Conservation (phyloP, 2,329 filamentous ascomycete species). For the Fusarium graminum region DNA sequence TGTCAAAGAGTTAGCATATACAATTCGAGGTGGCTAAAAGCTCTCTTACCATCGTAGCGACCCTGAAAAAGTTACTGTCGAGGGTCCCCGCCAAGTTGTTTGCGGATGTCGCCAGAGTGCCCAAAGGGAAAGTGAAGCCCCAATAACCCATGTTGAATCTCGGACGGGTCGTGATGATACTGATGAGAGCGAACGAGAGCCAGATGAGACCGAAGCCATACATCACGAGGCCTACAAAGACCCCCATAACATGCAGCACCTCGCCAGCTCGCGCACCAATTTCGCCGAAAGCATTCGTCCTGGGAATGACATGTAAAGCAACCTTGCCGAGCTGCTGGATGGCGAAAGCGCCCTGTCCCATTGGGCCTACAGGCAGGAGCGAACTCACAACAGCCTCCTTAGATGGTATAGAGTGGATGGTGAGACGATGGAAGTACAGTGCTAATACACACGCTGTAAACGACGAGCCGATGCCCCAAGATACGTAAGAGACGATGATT, state of each 20-base stretch:
- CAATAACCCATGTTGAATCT: conserved; percentile 64
- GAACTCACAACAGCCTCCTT: conserved; percentile 76
- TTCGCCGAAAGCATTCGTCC: conserved; percentile 60
- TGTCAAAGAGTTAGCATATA: conserved; percentile 38
- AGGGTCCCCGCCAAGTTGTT: conserved; percentile 57
- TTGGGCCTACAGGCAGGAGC: conserved; percentile 75
- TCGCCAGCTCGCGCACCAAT: conserved; percentile 54
- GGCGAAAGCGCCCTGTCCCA: conserved; percentile 75
- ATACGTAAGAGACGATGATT: conserved; percentile 73
- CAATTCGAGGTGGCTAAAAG: neutral
- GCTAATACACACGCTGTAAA: conserved; percentile 73
- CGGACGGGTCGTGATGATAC: conserved; percentile 56
- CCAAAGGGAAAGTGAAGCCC: conserved; percentile 62
- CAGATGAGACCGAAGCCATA: conserved; percentile 62
- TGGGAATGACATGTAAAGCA: conserved; percentile 57
- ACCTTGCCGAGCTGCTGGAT: conserved; percentile 65
- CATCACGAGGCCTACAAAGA: conserved; percentile 59
- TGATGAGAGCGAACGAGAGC: conserved; percentile 59
- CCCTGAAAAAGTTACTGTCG: conserved; percentile 59
- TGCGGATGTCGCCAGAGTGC: conserved; percentile 60
- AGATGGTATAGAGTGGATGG: conserved; percentile 74
- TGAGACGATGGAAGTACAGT: conserved; percentile 77
- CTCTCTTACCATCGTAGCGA: conserved; percentile 54
- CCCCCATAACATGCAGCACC: conserved; percentile 70
- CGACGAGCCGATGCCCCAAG: conserved; percentile 73